A percentile compares a stretch with the other conserved stretches of the same genome.
Conservation (phyloP, 208 protist genomes). For the Leishmania braziliensis region DNA sequence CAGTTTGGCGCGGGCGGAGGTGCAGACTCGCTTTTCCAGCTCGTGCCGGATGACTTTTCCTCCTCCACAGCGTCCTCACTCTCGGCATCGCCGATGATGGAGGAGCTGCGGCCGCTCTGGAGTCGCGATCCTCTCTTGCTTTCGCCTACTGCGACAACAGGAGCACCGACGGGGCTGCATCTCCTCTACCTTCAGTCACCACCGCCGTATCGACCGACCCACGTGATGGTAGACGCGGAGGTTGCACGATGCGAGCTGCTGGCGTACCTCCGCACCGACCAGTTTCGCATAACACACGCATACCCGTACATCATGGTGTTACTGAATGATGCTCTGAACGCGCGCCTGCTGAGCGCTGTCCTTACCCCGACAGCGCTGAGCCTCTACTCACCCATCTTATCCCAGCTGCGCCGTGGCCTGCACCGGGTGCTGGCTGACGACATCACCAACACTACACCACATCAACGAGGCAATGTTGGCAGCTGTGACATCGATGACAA, state of each 20-base stretch:
- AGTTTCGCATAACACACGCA: slow-evolving; percentile 12
- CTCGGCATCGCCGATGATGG: slow-evolving; percentile 2
- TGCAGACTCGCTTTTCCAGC: background rate
- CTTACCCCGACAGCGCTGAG: background rate
- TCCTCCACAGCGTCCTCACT: background rate
- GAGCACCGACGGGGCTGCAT: background rate
- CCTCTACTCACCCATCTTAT: slow-evolving; percentile 5
- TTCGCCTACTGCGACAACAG: background rate
- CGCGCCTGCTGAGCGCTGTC: slow-evolving; percentile 6
- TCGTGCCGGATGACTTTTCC: slow-evolving; percentile 3
- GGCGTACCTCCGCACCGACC: slow-evolving; percentile 28
- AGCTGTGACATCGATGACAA: background rate
- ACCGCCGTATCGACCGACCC: slow-evolving; percentile 51
- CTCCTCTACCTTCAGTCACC: slow-evolving; percentile 29
- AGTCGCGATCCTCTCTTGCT: background rate
- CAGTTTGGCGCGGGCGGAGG: background rate
- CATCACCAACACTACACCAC: background rate
- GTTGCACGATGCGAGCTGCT: slow-evolving; percentile 33
- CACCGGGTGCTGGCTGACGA: slow-evolving; percentile 16
- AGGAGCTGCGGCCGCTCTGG: slow-evolving; percentile 26
- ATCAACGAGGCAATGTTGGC: background rate
- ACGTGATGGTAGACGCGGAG: slow-evolving; percentile 54
- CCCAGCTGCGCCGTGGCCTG: slow-evolving; percentile 23
- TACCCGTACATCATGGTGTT: slow-evolving; percentile 36
- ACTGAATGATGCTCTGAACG: slow-evolving; percentile 35